phyloP scores from a whole-genome alignment of 1,284 basidiomycete genomes.

The Sanguinoderma infundibulare region DNA sequence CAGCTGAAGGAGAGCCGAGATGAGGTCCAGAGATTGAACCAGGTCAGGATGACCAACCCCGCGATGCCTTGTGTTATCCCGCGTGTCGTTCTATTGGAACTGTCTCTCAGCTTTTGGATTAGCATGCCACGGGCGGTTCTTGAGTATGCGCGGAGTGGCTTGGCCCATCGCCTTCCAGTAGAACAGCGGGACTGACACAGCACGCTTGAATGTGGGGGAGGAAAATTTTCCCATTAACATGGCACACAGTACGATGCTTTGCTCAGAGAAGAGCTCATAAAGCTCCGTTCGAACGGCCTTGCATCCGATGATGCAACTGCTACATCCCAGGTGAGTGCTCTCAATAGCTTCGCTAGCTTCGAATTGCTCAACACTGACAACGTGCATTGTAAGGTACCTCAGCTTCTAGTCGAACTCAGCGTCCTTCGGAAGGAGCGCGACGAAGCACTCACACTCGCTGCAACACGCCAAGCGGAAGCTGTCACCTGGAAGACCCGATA shows the following conservation, averaged over 20 bases:
- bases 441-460: background rate
- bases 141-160: too few species aligned
- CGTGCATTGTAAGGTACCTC: background rate
- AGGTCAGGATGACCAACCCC: constrained; percentile 6
- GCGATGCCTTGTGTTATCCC: too few species aligned
- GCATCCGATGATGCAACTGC: background rate
- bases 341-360: background rate
- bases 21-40: background rate
- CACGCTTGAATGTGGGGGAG: background rate
- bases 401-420: background rate
- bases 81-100: too few species aligned
- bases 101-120: background rate
- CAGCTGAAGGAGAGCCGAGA: constrained; percentile 20
- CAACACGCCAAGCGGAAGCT: background rate
- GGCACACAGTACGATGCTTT: background rate
- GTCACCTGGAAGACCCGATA: constrained; percentile 9
- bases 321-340: background rate
- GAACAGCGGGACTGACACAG: too few species aligned
- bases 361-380: background rate
- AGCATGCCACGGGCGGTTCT: too few species aligned
- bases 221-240: background rate
- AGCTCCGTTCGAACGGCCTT: background rate
- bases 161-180: too few species aligned
- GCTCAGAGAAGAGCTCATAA: background rate
- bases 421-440: background rate